Evolutionary conservation across 345 rosid species (phyloP), one percentile per base, ranked within the genome.

Genomic region (Cardamine chenopodiifolia): DNA sequence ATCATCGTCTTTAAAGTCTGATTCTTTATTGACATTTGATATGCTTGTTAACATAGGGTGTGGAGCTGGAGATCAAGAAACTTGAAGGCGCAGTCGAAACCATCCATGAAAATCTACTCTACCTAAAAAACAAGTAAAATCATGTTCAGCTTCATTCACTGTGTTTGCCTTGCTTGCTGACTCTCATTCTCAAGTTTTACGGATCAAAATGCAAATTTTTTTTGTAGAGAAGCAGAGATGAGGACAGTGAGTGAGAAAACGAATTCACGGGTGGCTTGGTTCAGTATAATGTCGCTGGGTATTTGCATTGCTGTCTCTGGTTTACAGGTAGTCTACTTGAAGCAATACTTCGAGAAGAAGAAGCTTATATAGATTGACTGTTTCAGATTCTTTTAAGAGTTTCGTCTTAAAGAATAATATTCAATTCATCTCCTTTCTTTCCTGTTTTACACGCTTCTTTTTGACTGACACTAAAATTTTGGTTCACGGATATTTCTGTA

Each of bases 11-110:
- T 17, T 8, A 52, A 63, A 73, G 47, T 73, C 53, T 72, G 18
- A 12, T 20, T 22, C 52, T 48, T 22, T 12, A 57, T 32, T 34
- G 61, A 28, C 35, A 45, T 58, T 37, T 49, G 54, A 5, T 66
- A 12, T 71, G 56, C 23, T 49, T 48, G 32, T 22, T 44, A 37
- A 52, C 18, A 8, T 56, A 90, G 99, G 99, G 99, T 19, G 97
- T 95, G 59, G 97, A 95, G 87, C 89, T 92, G 4, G 98, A 92
- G 86, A 83, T 95, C 58, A 84, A 83, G 85, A 95, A 95, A 81
- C 96, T 95, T 5, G 96, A 86, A 83, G 97, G 90, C 23, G 87
- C 86, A 0, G 96, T 92, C 3, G 92, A 88, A 76, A 89, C 91
- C 79, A 89, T 95, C 76, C 96, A 88, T 71, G 96, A 87, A 79